Conservation (phyloP, 257 asterid genomes). For the Fraxinus quadrangulata region DNA sequence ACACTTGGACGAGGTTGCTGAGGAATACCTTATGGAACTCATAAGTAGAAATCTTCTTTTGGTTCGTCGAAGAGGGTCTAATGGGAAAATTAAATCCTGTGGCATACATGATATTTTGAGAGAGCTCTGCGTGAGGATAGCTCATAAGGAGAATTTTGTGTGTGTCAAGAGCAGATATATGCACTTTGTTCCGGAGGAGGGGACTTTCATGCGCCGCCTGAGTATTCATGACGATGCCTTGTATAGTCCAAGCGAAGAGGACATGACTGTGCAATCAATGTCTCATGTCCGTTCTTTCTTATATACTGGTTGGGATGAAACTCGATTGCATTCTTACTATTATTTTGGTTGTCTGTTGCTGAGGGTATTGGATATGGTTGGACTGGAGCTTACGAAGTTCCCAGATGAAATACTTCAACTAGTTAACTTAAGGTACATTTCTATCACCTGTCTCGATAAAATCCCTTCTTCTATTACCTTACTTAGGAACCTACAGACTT, state of each 20-base stretch:
- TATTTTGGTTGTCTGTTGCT: constrained; percentile 13
- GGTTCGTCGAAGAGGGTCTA: background rate
- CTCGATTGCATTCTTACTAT: too few species aligned
- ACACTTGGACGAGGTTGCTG: too few species aligned
- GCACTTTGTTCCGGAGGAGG: too few species aligned
- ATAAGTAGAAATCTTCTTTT: constrained; percentile 28
- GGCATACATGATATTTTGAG: constrained; percentile 31
- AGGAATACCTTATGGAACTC: too few species aligned
- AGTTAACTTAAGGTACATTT: constrained; percentile 31
- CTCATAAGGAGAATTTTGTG: constrained; percentile 7
- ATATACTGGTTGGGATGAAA: background rate
- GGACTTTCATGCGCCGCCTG: background rate
- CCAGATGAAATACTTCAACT: constrained; percentile 13
- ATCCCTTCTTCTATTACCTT: constrained; percentile 20
- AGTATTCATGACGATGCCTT: background rate
- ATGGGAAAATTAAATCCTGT: constrained; percentile 21
- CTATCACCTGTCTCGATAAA: constrained; percentile 17
- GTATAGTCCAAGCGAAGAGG: background rate
- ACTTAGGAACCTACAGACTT: constrained; percentile 25
- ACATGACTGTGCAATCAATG: too few species aligned
- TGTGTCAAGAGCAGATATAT: background rate
- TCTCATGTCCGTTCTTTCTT: constrained; percentile 10
- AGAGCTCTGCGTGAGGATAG: constrained; percentile 27
- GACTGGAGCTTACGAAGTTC: background rate
- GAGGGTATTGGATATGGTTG: constrained; percentile 14